Percentiles rank a stretch among this genome's conserved stretches.
phyloP scores from a whole-genome alignment of 2,329 filamentous ascomycete species.

The Orbilia oligospora region DNA sequence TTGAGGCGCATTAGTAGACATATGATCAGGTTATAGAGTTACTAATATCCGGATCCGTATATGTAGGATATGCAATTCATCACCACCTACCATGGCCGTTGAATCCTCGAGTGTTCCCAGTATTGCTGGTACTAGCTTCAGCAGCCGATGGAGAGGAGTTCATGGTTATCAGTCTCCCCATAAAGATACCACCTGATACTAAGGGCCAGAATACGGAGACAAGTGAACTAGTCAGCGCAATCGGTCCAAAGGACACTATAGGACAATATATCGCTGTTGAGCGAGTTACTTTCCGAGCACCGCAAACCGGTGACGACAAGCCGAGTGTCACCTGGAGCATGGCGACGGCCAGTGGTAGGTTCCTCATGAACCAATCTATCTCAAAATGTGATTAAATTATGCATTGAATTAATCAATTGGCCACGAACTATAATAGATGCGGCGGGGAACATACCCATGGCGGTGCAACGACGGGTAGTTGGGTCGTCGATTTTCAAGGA shows the following conservation, averaged over 20 bases:
- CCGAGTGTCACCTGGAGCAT: conserved; percentile 43
- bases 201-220: conserved; percentile 39
- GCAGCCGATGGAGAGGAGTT: conserved; percentile 38
- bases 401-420: background rate
- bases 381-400: no score
- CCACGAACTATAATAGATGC: conserved; percentile 10
- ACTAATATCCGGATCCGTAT: background rate
- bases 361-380: no score
- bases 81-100: conserved; percentile 54
- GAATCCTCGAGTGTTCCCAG: conserved; percentile 49
- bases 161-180: conserved; percentile 50
- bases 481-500: conserved; percentile 45
- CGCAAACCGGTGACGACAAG: conserved; percentile 8
- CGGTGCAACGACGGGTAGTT: conserved; percentile 33
- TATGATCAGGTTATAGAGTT: background rate
- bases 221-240: conserved; percentile 17
- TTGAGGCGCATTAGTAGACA: no score
- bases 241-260: conserved; percentile 35
- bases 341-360: conserved; percentile 55
- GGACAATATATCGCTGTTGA: conserved; percentile 54
- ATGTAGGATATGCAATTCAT: conserved; percentile 46
- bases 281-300: conserved; percentile 33
- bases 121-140: conserved; percentile 30
- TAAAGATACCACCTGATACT: conserved; percentile 21
- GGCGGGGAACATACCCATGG: conserved; percentile 52